These are phyloP conservation scores for Pseudoturritis turrita DNA, from an alignment of 345 rosid species.

Conservation along the genomic window DNA sequence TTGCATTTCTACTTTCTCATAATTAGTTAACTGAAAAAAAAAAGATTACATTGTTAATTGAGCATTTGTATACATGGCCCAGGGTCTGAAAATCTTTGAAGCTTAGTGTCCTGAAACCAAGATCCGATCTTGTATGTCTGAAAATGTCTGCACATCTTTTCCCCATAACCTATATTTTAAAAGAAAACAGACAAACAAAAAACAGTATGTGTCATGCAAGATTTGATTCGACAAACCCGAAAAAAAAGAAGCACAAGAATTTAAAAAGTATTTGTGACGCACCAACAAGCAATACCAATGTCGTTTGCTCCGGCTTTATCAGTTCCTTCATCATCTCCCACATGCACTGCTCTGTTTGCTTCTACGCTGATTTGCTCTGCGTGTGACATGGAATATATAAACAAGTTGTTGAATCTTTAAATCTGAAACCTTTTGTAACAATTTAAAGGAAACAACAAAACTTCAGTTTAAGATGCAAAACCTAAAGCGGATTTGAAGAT, in stretches of 20 bases:
- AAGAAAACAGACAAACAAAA: conserved; percentile 6
- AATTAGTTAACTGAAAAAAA: too few species aligned
- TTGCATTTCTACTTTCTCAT: too few species aligned
- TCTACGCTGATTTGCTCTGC: conserved; percentile 53
- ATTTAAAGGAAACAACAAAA: not conserved
- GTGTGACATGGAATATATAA: not conserved
- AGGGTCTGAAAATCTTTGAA: not conserved
- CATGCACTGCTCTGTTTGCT: conserved; percentile 59
- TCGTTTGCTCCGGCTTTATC: conserved; percentile 76
- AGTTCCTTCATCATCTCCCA: conserved; percentile 74
- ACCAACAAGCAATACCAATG: conserved; percentile 81
- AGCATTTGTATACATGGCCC: too few species aligned
- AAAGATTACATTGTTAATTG: too few species aligned
- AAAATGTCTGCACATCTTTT: conserved; percentile 57
- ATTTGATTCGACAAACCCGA: not conserved
- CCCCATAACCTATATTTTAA: conserved; percentile 66
- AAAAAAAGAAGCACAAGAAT: not conserved
- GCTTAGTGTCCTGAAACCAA: conserved; percentile 38
- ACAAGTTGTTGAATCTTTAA: not conserved
- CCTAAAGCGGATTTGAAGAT: conserved; percentile 79
- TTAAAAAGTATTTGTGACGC: conserved; percentile 1
- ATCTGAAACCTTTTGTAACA: not conserved
- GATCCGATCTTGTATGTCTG: conserved; percentile 52
- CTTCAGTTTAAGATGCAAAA: conserved; percentile 15
- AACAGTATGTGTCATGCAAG: not conserved